phyloP scores from a whole-genome alignment of 257 asterid species.

The Scutellaria baicalensis region DNA sequence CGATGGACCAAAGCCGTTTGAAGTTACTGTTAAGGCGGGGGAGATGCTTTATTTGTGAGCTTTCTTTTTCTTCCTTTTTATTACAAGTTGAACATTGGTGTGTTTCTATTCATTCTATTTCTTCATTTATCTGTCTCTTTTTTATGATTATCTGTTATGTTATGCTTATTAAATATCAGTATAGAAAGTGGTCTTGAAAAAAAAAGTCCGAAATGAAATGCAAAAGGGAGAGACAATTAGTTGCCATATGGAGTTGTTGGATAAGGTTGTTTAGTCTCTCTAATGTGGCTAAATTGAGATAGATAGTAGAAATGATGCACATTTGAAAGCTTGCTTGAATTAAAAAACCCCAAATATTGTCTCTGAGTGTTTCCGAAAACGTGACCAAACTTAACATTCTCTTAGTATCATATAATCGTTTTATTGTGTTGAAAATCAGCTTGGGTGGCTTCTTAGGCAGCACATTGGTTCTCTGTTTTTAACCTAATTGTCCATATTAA shows the following conservation, averaged over 20 bases:
- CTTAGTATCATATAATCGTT: too few species aligned
- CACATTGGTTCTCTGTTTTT: too few species aligned
- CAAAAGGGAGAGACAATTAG: not conserved
- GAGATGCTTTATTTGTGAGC: slow-evolving; percentile 87
- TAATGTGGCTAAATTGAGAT: not conserved
- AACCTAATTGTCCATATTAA: too few species aligned
- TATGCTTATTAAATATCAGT: not conserved
- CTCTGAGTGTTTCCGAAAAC: not conserved
- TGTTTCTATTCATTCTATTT: not conserved
- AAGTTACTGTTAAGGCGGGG: slow-evolving; percentile 85
- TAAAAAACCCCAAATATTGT: not conserved
- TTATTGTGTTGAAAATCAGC: too few species aligned
- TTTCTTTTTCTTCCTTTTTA: not conserved
- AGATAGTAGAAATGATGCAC: not conserved
- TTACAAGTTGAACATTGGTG: not conserved
- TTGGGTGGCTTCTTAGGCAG: too few species aligned
- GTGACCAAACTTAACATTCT: not conserved
- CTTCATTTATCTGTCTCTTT: not conserved
- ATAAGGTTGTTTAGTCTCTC: not conserved
- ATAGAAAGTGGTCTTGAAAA: not conserved
- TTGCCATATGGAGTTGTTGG: not conserved
- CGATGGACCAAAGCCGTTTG: slow-evolving; percentile 79
- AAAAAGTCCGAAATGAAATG: not conserved
- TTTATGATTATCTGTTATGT: not conserved
- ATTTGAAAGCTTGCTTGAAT: not conserved